Base-by-base conservation (phyloP, 129 eudicot species). In the Oenanthe sinensis region DNA sequence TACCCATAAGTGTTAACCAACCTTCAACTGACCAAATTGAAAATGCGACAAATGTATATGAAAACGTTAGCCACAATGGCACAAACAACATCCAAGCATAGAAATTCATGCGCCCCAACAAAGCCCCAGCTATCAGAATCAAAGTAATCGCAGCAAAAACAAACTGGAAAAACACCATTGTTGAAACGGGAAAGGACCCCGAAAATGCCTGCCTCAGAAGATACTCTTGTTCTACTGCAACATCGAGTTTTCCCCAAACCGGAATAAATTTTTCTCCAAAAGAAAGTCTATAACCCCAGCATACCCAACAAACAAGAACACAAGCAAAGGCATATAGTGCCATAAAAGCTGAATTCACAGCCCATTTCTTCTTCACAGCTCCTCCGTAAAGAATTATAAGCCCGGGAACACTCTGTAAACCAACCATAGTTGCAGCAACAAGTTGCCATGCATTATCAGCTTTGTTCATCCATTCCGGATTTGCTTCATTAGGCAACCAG, bases 401-500 rank as follows among this genome's bases (percentile, higher is more conserved):
- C 15, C 80, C 80, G 4, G 80, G 80, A 6, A 77, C 50, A 50
- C 72, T 77, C 36, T 77, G 80, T 24, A 77, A 33, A 28, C 80
- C 80, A 0, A 78, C 81, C 69, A 78, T 22, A 20, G 81, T 78
- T 42, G 74, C 74, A 10, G 81, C 81, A 62, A 46, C 49, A 28
- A 78, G 81, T 26, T 78, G 81, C 81, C 81, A 78, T 14, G 81
- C 75, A 65, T 78, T 78, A 37, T 78, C 81, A 16, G 74, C 81
- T 46, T 78, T 78, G 50, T 26, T 78, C 75, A 78, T 43, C 81
- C 81, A 62, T 28, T 63, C 74, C 8, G 81, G 81, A 68, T 24
- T 78, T 6, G 81, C n/a, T 24, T 78, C 81, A 62, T 78, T 68
- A 2, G 75, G 60, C 24, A 16, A 5, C 30, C 16, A 46, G 60